Conservation (phyloP, 148 eudicot genomes). For the Heliosperma pusillum region DNA sequence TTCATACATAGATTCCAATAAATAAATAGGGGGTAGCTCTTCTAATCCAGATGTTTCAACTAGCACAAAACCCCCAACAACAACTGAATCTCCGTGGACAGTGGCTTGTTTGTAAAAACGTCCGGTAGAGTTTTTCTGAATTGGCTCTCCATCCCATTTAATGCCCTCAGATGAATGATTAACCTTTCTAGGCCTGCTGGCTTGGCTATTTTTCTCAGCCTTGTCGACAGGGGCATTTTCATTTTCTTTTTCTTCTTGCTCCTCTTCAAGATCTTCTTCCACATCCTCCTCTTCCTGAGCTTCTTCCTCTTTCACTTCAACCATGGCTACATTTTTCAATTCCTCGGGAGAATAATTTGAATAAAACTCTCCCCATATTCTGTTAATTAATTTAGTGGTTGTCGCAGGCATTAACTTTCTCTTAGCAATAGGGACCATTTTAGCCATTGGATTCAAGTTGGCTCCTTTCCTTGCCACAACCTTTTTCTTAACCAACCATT, state of each 20-base stretch:
- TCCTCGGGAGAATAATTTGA: constrained; percentile 79
- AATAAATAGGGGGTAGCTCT: constrained; percentile 48
- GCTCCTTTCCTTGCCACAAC: constrained; percentile 40
- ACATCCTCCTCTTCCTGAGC: constrained; percentile 55
- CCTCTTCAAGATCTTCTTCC: constrained; percentile 58
- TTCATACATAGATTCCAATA: constrained; percentile 93
- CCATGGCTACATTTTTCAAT: constrained; percentile 39
- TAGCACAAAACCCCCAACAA: constrained; percentile 59
- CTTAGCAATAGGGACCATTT: constrained; percentile 57
- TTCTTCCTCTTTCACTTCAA: constrained; percentile 52
- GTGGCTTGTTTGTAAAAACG: constrained; percentile 52
- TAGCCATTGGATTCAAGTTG: constrained; percentile 84
- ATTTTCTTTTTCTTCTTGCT: constrained; percentile 35
- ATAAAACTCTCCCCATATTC: constrained; percentile 95
- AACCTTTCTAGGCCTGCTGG: constrained; percentile 38
- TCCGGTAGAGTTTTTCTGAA: constrained; percentile 40
- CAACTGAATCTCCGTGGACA: constrained; percentile 52
- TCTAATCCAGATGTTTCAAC: constrained; percentile 51
- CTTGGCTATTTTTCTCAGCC: constrained; percentile 28
- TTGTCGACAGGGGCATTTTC: constrained; percentile 26
- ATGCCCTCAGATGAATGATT: constrained; percentile 36
- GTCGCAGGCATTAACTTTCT: constrained; percentile 92
- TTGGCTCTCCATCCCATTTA: constrained; percentile 63
- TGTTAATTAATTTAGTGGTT: constrained; percentile 77
- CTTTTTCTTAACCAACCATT: constrained; percentile 90